Conservation (phyloP, 2,329 filamentous ascomycete species). For the Xylaria sp. region DNA sequence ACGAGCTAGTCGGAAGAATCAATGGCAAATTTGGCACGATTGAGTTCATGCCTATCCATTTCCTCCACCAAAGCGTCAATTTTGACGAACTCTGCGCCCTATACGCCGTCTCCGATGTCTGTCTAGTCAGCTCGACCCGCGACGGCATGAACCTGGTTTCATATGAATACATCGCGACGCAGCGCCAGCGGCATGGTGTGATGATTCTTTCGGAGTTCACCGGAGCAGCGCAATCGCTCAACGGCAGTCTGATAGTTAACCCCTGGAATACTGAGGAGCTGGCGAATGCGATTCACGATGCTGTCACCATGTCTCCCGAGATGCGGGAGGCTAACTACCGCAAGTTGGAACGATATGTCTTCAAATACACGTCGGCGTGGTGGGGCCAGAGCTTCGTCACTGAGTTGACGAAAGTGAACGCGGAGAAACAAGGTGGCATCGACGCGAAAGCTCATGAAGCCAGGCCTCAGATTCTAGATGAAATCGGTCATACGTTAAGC, state of each 20-base stretch:
- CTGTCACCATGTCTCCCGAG: constrained; percentile 95
- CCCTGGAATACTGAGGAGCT: constrained; percentile 99
- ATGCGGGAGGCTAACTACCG: constrained; percentile 87
- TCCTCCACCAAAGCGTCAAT: constrained; percentile 93
- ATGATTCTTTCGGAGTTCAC: constrained; percentile 98
- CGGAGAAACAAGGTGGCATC: constrained; percentile 40
- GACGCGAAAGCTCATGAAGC: constrained; percentile 37
- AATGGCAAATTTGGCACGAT: constrained; percentile 97
- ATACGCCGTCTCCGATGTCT: constrained; percentile 91
- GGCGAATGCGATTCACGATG: constrained; percentile 90
- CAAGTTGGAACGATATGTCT: constrained; percentile 93
- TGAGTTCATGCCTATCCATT: constrained; percentile 99
- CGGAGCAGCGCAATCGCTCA: constrained; percentile 92
- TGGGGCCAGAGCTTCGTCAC: constrained; percentile 94
- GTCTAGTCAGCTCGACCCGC: constrained; percentile 91
- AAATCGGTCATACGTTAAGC: constrained; percentile 41
- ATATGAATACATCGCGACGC: constrained; percentile 97
- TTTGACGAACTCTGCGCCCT: constrained; percentile 95
- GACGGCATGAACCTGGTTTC: constrained; percentile 99
- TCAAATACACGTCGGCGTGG: constrained; percentile 97
- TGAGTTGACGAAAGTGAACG: constrained; percentile 72
- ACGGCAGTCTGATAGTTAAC: constrained; percentile 93
- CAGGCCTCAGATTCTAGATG: constrained; percentile 38
- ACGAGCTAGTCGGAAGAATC: constrained; percentile 95
- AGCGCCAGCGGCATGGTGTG: constrained; percentile 88